phyloP scores from a whole-genome alignment of 2,329 filamentous ascomycete species.

The Fusarium paranaense region DNA sequence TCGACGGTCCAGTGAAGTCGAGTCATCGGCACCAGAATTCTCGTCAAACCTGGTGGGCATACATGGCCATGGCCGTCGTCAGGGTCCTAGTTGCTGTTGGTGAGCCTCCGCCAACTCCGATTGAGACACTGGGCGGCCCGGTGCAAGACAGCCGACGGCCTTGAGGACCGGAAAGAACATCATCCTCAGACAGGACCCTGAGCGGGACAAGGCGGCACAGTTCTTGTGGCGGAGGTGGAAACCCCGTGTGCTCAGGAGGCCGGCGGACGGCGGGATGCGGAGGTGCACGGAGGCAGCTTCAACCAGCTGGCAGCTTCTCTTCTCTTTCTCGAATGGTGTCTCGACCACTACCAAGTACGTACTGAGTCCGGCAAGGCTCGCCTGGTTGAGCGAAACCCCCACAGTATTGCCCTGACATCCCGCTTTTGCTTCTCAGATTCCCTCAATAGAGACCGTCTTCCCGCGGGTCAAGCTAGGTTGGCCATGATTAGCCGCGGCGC shows the following conservation, averaged over 20 bases:
- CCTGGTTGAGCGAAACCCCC: constrained; percentile 1
- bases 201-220: constrained; percentile 11
- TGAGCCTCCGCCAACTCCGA: not conserved
- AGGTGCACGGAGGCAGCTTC: not conserved
- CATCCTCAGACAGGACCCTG: not conserved
- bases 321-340: not conserved
- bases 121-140: constrained; percentile 1
- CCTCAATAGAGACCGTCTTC: not conserved
- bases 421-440: not conserved
- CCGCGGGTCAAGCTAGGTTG: not conserved
- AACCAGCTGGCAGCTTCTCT: not conserved
- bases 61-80: not conserved
- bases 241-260: constrained; percentile 3
- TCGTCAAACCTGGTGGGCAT: not conserved
- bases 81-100: not conserved
- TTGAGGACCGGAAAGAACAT: constrained; percentile 7
- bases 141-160: not conserved
- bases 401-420: not conserved
- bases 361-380: not conserved
- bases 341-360: not conserved
- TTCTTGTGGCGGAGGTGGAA: constrained; percentile 15
- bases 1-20: not conserved
- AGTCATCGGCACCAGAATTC: not conserved
- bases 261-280: constrained; percentile 15
- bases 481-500: constrained; percentile 1